Conservation (phyloP, 345 rosid genomes). For the Aegle marmelos region DNA sequence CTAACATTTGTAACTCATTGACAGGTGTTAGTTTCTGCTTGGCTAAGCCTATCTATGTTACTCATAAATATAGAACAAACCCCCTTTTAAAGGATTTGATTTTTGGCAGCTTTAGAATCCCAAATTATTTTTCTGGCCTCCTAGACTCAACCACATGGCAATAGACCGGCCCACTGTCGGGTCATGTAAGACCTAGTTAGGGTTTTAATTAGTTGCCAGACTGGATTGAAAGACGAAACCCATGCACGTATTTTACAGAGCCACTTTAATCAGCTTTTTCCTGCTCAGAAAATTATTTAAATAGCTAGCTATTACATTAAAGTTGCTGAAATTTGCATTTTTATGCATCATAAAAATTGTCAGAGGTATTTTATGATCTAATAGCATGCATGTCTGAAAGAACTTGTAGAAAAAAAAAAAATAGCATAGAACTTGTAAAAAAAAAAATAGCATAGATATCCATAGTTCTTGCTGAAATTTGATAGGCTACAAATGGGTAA, state of each 20-base stretch:
- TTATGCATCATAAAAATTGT: neutral
- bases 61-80: slow-evolving; percentile 18
- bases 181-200: slow-evolving; percentile 4
- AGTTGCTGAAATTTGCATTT: neutral
- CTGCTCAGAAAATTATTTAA: neutral
- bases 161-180: slow-evolving; percentile 19
- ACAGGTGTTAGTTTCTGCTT: slow-evolving; percentile 38
- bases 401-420: neutral
- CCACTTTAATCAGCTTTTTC: neutral
- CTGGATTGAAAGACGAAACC: neutral
- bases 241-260: slow-evolving; percentile 1
- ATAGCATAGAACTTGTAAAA: neutral
- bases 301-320: neutral
- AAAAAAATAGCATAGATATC: neutral
- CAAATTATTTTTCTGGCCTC: slow-evolving; percentile 16
- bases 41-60: slow-evolving; percentile 30
- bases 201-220: slow-evolving; percentile 14
- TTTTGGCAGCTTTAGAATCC: slow-evolving; percentile 38
- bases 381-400: neutral
- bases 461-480: neutral
- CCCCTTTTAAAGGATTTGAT: slow-evolving; percentile 10
- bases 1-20: slow-evolving; percentile 39
- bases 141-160: slow-evolving; percentile 25
- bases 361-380: neutral
- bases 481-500: neutral